Percentiles rank a stretch among this genome's conserved stretches.
Conservation (phyloP, 1,284 basidiomycete genomes). For the Moesziomyces sp. region DNA sequence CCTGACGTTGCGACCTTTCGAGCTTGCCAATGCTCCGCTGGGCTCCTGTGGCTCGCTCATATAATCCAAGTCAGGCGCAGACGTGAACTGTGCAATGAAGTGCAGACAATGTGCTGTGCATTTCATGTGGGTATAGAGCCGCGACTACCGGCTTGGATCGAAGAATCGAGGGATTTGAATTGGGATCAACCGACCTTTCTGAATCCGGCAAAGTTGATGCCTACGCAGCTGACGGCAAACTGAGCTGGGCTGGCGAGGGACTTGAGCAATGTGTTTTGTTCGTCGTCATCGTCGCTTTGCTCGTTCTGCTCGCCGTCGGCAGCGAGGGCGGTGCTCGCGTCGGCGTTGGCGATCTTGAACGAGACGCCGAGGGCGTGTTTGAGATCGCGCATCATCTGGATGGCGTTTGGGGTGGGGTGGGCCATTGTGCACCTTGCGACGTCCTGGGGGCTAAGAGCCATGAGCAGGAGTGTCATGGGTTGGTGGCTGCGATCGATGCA, state of each 20-base stretch:
- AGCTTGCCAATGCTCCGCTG: too few relatives aligned
- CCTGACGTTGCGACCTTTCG: too few relatives aligned
- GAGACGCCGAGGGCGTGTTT: conserved; percentile 80
- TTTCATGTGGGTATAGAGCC: neutral
- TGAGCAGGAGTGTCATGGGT: conserved; percentile 84
- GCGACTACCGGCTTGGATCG: neutral
- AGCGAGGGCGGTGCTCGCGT: neutral
- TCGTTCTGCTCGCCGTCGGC: conserved; percentile 12
- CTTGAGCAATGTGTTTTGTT: neutral
- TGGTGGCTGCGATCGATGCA: conserved; percentile 93
- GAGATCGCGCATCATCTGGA: conserved; percentile 89
- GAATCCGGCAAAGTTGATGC: conserved; percentile 61
- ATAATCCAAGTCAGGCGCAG: too few relatives aligned
- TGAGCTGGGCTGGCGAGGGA: conserved; percentile 27
- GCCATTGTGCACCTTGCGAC: conserved; percentile 89
- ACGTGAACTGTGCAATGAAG: too few relatives aligned
- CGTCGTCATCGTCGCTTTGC: conserved; percentile 16
- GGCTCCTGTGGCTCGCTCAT: too few relatives aligned
- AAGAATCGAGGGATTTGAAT: too few relatives aligned
- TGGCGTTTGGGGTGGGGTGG: conserved; percentile 77
- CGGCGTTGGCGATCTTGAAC: conserved; percentile 70
- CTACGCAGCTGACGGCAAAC: conserved; percentile 56
- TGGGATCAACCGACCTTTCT: conserved; percentile 42
- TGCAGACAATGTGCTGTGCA: neutral
- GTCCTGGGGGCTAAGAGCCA: conserved; percentile 95